Base-by-base conservation (phyloP, 805 yeast species). In the Zygosaccharomyces rouxii region DNA sequence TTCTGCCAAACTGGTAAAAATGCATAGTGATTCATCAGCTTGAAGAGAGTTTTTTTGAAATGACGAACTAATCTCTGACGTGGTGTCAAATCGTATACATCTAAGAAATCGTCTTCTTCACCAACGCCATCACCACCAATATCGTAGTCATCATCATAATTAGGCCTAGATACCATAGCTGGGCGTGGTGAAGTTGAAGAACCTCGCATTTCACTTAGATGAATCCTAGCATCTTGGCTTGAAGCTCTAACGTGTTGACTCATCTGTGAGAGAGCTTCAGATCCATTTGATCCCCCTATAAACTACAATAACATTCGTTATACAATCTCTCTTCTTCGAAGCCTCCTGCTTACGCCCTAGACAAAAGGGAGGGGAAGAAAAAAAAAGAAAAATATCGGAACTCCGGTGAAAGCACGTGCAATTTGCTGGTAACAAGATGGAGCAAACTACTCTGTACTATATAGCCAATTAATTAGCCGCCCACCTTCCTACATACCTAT, bases 51-150 rank as follows among this genome's bases (percentile, higher is more conserved):
- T 40, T 52, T 55, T 42, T 50, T 63, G 2, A 52, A 14, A 10
- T 53, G 57, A 42, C 61, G 55, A 4, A 57, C 10, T 23, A 63
- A n/a, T n/a, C 69, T 55, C 50, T 65, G 65, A 51, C 65, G 62
- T 7, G 69, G 68, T 7, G 62, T 58, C 47, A 66, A 45, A 41
- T 62, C 56, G 53, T 66, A 66, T 29, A 63, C 51, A 39, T 64
- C 70, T 7, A 64, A 58, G 46, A 64, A 63, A 38, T 66, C 57
- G 26, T 63, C 62, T 13, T 66, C 67, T 19, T 57, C 63, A 19
- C 42, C 47, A 19, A 19, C 40, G 19, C 29, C 46, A 23, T 50
- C 50, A 9, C 29, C 47, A 7, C 39, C 44, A 30, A 38, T 42
- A 7, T 26, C 49, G 33, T 40, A 38, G 7, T 35, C 48, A 18